Base-by-base conservation (phyloP, 108 stramenopile species). In the Discostella pseudostelligera region DNA sequence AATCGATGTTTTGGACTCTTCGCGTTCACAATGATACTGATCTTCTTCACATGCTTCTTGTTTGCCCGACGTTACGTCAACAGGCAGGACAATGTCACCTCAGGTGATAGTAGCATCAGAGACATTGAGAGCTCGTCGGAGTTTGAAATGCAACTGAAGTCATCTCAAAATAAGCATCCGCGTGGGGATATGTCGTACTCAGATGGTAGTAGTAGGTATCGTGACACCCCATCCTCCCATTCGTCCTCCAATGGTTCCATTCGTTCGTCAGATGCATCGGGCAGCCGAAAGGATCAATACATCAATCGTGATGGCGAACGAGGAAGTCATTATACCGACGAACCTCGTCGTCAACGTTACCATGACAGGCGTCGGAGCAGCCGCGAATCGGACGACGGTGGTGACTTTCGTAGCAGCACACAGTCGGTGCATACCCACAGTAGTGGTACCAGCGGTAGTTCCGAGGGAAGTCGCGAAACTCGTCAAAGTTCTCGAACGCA, bases 61-160 rank as follows among this genome's bases (percentile, higher is more conserved):
- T 75, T 75, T 47, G 74, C 65, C 1, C 57, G 74, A 12, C 57
- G 66, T 20, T 75, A 75, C 55, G 51, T 67, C 39, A 67, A 59
- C 53, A 61, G 39, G 40, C 66, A 66, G 45, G 66, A 67, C 40
- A 46, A 57, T 0, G 50, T 13, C 22, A n/a, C n/a, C n/a, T n/a
- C n/a, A n/a, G n/a, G n/a, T n/a, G 59, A 10, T 26, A 0, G 16
- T 51, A 28, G 4, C 16, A 43, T 37, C 1, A 14, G 12, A 10
- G 67, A n/a, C 0, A 35, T 4, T 40, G 28, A 20, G 0, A 46
- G 17, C 0, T 35, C 50, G 19, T n/a, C 61, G 12, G 66, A 75
- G 57, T 55, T 62, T 8, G 74, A 75, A 56, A 62, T 75, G 74
- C 67, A 75, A 14, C 51, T 63, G 1, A n/a, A n/a, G n/a, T n/a